Evolutionary conservation across 345 rosid species (phyloP).

Genomic region (Populus davidiana): DNA sequence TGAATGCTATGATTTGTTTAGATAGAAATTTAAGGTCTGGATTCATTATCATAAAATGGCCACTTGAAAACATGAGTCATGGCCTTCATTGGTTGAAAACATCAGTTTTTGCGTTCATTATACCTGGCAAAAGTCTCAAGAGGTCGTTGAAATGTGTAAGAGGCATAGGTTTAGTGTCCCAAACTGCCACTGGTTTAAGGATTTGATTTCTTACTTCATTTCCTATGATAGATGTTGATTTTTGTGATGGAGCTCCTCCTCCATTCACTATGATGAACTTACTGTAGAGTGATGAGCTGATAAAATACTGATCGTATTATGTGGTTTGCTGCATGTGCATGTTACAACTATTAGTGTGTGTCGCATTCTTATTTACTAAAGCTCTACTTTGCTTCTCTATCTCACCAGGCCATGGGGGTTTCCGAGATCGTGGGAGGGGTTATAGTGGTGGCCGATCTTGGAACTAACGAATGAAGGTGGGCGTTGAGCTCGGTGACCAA

Average conservation of each 20-base stretch:
- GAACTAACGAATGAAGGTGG: slow-evolving; percentile 29
- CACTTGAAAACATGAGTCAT: too few species aligned
- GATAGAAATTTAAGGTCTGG: too few species aligned
- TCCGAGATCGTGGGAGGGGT: slow-evolving; percentile 64
- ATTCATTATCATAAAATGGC: too few species aligned
- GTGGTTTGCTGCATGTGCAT: not conserved
- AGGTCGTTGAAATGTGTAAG: too few species aligned
- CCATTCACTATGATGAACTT: not conserved
- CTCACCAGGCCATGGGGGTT: slow-evolving; percentile 47
- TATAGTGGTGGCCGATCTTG: slow-evolving; percentile 53
- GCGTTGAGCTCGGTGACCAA: not conserved
- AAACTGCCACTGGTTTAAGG: too few species aligned
- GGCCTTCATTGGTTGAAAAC: too few species aligned
- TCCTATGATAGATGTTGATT: too few species aligned
- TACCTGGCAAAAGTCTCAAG: too few species aligned
- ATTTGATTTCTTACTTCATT: too few species aligned
- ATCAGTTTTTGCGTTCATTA: too few species aligned
- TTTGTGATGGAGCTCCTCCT: not conserved
- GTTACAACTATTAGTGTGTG: not conserved
- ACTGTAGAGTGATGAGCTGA: not conserved
- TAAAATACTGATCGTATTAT: not conserved
- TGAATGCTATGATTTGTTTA: too few species aligned
- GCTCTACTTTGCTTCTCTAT: not conserved
- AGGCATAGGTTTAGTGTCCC: too few species aligned
- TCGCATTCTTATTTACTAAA: not conserved